These are phyloP conservation scores for Fragaria iinumae DNA, from an alignment of 306 rosid species.

Conservation along the genomic window DNA sequence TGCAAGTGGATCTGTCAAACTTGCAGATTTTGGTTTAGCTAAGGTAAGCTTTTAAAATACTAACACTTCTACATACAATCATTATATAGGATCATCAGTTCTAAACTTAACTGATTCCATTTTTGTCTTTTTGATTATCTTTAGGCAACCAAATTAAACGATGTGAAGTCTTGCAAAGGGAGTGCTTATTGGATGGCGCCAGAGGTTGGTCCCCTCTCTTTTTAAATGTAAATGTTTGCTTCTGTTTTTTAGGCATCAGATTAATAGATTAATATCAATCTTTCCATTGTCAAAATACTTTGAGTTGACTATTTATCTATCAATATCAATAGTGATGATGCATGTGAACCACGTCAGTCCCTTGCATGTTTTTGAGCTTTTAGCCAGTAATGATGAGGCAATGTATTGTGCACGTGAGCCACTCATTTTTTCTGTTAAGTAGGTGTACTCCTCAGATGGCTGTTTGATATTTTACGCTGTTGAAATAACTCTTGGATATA, in stretches of 20 bases:
- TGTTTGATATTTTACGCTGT: background rate
- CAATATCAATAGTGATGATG: background rate
- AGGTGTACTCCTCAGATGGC: background rate
- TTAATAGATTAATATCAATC: background rate
- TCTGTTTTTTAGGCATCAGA: background rate
- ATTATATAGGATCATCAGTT: background rate
- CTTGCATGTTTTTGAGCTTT: background rate
- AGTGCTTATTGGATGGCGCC: constrained; percentile 98
- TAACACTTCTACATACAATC: background rate
- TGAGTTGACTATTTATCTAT: background rate
- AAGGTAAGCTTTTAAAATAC: constrained; percentile 44
- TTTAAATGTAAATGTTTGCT: constrained; percentile 10
- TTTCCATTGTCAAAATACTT: background rate
- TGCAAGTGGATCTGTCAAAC: constrained; percentile 89
- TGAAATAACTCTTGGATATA: background rate
- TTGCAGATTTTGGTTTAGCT: constrained; percentile 96
- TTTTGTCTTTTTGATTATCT: constrained; percentile 24
- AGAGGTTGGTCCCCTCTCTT: constrained; percentile 66
- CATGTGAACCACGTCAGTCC: background rate
- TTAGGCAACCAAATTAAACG: constrained; percentile 83
- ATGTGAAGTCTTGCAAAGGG: constrained; percentile 78
- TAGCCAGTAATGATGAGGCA: background rate
- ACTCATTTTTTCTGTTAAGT: background rate
- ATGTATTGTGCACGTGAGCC: background rate
- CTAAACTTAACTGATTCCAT: background rate